These are phyloP conservation scores for Cryptococcus deneoformans DNA, from an alignment of 1,284 basidiomycete genomes.

Conservation along the genomic window DNA sequence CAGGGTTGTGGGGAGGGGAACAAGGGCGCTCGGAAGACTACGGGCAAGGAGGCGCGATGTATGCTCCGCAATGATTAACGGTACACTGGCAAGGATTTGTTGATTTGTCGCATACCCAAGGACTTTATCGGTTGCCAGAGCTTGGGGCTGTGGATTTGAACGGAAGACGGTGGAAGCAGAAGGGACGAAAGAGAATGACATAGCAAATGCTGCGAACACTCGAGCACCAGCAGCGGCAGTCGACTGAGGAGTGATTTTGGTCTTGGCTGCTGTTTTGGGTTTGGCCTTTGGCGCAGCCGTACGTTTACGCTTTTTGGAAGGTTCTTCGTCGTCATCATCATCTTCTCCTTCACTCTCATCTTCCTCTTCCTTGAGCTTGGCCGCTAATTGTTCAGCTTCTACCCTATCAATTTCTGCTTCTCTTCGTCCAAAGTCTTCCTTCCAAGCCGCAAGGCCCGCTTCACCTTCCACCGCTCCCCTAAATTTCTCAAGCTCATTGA, in stretches of 20 bases:
- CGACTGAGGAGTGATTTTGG: slow-evolving; percentile 17
- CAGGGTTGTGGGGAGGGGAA: slow-evolving; percentile 27
- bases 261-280: not conserved
- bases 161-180: slow-evolving; percentile 11
- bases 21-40: slow-evolving; percentile 26
- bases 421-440: slow-evolving; percentile 32
- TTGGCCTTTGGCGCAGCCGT: slow-evolving; percentile 11
- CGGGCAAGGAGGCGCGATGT: slow-evolving; percentile 31
- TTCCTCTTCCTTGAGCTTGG: slow-evolving; percentile 23
- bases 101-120: slow-evolving; percentile 13
- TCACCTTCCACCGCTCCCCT: slow-evolving; percentile 34
- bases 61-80: slow-evolving; percentile 44
- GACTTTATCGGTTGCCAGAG: not conserved
- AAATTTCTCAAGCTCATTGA: slow-evolving; percentile 36
- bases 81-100: slow-evolving; percentile 35
- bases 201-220: slow-evolving; percentile 45
- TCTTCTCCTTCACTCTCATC: slow-evolving; percentile 25
- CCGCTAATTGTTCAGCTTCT: slow-evolving; percentile 15
- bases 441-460: slow-evolving; percentile 30
- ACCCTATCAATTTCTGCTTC: slow-evolving; percentile 28
- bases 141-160: not conserved
- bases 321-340: slow-evolving; percentile 33
- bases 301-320: slow-evolving; percentile 18
- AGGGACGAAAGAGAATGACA: slow-evolving; percentile 41
- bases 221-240: slow-evolving; percentile 19